These are phyloP conservation scores for Cryptosporidium parvum DNA, from an alignment of 169 alveolate genomes.

Conservation along the genomic window DNA sequence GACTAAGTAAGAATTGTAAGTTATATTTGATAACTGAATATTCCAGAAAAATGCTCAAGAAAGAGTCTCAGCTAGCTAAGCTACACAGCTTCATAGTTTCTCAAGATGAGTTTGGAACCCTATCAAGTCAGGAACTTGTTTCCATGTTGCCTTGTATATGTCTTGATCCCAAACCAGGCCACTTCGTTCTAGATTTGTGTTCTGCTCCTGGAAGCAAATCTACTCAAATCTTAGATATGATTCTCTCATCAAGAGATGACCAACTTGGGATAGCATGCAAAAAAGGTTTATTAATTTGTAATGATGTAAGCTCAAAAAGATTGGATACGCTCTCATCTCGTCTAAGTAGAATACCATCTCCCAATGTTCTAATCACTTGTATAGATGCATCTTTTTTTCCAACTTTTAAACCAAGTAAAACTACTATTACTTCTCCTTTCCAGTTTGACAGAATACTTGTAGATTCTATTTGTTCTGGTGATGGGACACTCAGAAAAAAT, in stretches of 20 bases:
- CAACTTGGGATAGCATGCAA: slow-evolving; percentile 20
- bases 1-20: slow-evolving; percentile 1
- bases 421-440: slow-evolving; percentile 75
- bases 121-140: slow-evolving; percentile 95
- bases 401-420: slow-evolving; percentile 80
- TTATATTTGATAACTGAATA: not conserved
- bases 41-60: slow-evolving; percentile 75
- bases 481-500: slow-evolving; percentile 96
- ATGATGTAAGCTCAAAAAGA: slow-evolving; percentile 76
- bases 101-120: slow-evolving; percentile 92
- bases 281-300: slow-evolving; percentile 77
- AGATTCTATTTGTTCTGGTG: slow-evolving; percentile 98
- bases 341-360: slow-evolving; percentile 42
- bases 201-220: slow-evolving; percentile 97
- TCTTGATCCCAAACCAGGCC: slow-evolving; percentile 89
- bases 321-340: slow-evolving; percentile 41
- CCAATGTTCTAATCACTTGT: slow-evolving; percentile 28
- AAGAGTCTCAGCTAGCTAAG: slow-evolving; percentile 76
- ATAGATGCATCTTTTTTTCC: slow-evolving; percentile 56
- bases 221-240: slow-evolving; percentile 82
- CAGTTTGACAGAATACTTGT: slow-evolving; percentile 91
- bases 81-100: slow-evolving; percentile 83
- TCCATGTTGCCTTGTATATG: slow-evolving; percentile 96
- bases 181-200: slow-evolving; percentile 93
- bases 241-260: slow-evolving; percentile 33